Conservation (phyloP, 2,329 filamentous ascomycete species). For the Fusarium sp. region DNA sequence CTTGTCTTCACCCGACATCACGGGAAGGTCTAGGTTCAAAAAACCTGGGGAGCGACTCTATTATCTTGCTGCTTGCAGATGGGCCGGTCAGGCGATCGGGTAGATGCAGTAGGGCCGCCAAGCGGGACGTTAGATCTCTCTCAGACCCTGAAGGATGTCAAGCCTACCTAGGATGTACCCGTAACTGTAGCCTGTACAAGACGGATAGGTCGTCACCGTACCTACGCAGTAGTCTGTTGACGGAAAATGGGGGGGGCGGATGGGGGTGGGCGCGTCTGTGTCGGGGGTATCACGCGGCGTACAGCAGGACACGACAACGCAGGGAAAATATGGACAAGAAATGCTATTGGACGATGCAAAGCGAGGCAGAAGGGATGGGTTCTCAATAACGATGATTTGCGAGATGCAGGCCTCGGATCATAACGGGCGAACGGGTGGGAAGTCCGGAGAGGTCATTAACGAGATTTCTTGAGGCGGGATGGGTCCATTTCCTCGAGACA, state of each 20-base stretch:
- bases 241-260: constrained; percentile 26
- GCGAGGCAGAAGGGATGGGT: constrained; percentile 30
- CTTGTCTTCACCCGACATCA: constrained; percentile 44
- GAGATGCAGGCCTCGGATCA: constrained; percentile 48
- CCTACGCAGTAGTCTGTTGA: constrained; percentile 10
- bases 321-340: constrained; percentile 31
- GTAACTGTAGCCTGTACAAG: constrained; percentile 22
- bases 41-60: constrained; percentile 48
- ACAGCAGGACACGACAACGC: constrained; percentile 39
- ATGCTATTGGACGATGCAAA: constrained; percentile 32
- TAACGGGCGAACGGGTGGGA: constrained; percentile 49
- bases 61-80: constrained; percentile 50
- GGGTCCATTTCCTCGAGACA: constrained; percentile 27
- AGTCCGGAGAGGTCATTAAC: constrained; percentile 47
- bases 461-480: constrained; percentile 39
- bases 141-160: constrained; percentile 32
- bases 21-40: constrained; percentile 37
- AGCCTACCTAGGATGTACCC: constrained; percentile 36
- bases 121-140: constrained; percentile 41
- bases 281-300: constrained; percentile 42
- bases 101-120: constrained; percentile 48
- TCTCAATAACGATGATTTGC: constrained; percentile 42
- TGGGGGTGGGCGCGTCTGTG: constrained; percentile 25
- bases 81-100: constrained; percentile 48
- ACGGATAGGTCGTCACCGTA: constrained; percentile 12